phyloP scores from a whole-genome alignment of 78 protist genomes.

The slime mould (Dictyostelium discoideum) region dicty_2.7 NC_007089.4:410501-411000 shows the following conservation, averaged over 20 bases:
- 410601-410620: background rate
- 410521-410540: background rate
- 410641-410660: background rate
- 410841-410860: no score
- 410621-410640: background rate
- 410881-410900: no score
- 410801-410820: no score
- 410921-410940: no score
- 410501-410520: background rate
- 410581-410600: background rate
- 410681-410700: slow-evolving; percentile 15
- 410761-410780: no score
- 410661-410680: background rate
- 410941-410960: no score
- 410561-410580: background rate
- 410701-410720: background rate
- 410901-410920: no score
- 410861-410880: no score
- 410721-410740: background rate
- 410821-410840: no score
- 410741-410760: background rate
- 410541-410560: background rate
- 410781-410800: no score
- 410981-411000: no score
- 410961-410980: no score